Percentiles rank a stretch among this genome's conserved stretches.
These are phyloP conservation scores for Acaromyces ingoldii DNA, from an alignment of 1,284 basidiomycete genomes.

Conservation along the genomic window DNA sequence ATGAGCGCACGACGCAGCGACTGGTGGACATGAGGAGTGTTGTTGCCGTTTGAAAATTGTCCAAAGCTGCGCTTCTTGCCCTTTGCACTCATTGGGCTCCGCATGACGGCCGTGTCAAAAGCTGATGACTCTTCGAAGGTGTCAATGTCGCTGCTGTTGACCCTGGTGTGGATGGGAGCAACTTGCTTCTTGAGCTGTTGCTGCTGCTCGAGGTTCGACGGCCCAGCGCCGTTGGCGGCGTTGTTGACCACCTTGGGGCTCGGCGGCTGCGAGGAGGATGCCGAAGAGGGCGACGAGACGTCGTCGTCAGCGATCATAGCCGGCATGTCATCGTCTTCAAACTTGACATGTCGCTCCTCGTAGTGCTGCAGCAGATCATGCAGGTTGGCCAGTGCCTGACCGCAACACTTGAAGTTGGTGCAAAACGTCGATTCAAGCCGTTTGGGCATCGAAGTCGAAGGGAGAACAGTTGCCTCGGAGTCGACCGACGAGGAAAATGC, in stretches of 20 bases:
- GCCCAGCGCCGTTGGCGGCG: constrained; percentile 3
- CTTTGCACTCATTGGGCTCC: constrained; percentile 29
- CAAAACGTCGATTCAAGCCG: constrained; percentile 49
- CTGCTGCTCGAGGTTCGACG: too few relatives aligned
- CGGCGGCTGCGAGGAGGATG: constrained; percentile 32
- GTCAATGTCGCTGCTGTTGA: constrained; percentile 20
- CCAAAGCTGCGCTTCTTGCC: constrained; percentile 49
- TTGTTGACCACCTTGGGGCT: constrained; percentile 32
- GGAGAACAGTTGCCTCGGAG: constrained; percentile 42
- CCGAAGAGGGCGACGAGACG: constrained; percentile 30
- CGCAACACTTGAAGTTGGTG: constrained; percentile 50
- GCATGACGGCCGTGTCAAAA: constrained; percentile 44
- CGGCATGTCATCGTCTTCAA: constrained; percentile 46
- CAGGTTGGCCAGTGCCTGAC: constrained; percentile 43
- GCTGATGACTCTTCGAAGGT: constrained; percentile 34
- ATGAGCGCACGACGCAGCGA: constrained; percentile 47
- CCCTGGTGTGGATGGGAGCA: constrained; percentile 12
- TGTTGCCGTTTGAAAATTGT: constrained; percentile 25
- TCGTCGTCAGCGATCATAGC: constrained; percentile 42
- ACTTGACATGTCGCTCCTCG: constrained; percentile 49
- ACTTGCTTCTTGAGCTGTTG: too few relatives aligned
- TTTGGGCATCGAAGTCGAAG: constrained; percentile 28
- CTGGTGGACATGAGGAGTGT: constrained; percentile 22
- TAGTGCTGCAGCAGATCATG: constrained; percentile 51
- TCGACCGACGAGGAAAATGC: constrained; percentile 42